A percentile compares a stretch with the other conserved stretches of the same genome.
phyloP scores from a whole-genome alignment of 352 stramenopile genomes.

The Pythium aristosporum region DNA sequence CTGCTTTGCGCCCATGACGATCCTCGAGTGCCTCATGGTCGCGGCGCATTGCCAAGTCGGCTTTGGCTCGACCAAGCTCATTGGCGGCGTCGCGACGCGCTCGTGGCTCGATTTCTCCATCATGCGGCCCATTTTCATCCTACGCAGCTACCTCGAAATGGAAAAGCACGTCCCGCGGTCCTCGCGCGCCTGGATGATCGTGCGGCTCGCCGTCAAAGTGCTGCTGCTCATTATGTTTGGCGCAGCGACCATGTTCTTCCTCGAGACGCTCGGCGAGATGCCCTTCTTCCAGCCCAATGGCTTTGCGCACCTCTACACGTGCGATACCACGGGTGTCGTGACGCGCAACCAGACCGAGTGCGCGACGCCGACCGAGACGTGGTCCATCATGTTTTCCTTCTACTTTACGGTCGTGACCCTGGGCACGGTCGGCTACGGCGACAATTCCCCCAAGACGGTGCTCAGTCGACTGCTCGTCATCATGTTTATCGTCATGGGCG shows the following conservation, averaged over 20 bases:
- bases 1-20: conserved; percentile 69
- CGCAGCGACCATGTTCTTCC: conserved; percentile 80
- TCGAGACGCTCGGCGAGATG: conserved; percentile 87
- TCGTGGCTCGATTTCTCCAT: conserved; percentile 87
- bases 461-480: conserved; percentile 82
- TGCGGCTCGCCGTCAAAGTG: conserved; percentile 74
- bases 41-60: conserved; percentile 76
- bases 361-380: conserved; percentile 46
- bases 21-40: conserved; percentile 74
- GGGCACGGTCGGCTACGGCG: conserved; percentile 85
- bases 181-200: conserved; percentile 82
- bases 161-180: conserved; percentile 68
- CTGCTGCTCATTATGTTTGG: conserved; percentile 82
- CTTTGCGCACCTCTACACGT: conserved; percentile 82
- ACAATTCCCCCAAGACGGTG: conserved; percentile 82
- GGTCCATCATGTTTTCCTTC: conserved; percentile 88
- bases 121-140: conserved; percentile 80
- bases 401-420: conserved; percentile 90
- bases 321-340: conserved; percentile 48
- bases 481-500: conserved; percentile 87
- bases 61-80: conserved; percentile 61
- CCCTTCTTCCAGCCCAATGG: conserved; percentile 74
- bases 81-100: conserved; percentile 53
- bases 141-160: conserved; percentile 84
- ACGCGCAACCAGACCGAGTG: conserved; percentile 52